Evolutionary conservation across 2,329 filamentous ascomycete species (phyloP).

Genomic region (Microsporum ferrugineum): DNA sequence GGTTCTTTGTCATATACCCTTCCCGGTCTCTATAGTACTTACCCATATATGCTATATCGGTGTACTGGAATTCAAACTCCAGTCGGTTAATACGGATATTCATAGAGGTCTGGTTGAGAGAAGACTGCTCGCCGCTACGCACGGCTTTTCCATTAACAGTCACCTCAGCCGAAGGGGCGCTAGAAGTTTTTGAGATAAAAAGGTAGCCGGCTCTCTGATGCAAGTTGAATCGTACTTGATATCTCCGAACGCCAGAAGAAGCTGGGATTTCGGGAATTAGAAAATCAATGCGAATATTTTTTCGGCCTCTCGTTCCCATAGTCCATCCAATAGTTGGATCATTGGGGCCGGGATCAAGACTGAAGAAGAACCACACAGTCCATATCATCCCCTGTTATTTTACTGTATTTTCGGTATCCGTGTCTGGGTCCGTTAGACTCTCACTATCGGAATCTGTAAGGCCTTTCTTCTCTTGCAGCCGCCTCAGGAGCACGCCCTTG

Average conservation of each 20-base stretch:
- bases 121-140: neutral
- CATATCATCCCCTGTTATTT: neutral
- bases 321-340: neutral
- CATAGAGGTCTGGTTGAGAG: neutral
- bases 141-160: neutral
- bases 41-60: neutral
- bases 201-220: neutral
- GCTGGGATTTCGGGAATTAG: neutral
- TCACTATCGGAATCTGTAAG: neutral
- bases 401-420: neutral
- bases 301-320: neutral
- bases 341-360: neutral
- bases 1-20: neutral
- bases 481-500: neutral
- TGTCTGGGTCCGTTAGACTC: neutral
- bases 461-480: neutral
- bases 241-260: neutral
- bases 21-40: neutral
- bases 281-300: neutral
- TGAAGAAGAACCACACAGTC: neutral
- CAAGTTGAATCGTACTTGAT: constrained; percentile 4
- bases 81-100: neutral
- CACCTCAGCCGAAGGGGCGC: neutral
- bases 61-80: neutral
- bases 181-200: neutral